Base-by-base conservation (phyloP, 495 filamentous ascomycete species). In the Bryoglossum gracile region DNA sequence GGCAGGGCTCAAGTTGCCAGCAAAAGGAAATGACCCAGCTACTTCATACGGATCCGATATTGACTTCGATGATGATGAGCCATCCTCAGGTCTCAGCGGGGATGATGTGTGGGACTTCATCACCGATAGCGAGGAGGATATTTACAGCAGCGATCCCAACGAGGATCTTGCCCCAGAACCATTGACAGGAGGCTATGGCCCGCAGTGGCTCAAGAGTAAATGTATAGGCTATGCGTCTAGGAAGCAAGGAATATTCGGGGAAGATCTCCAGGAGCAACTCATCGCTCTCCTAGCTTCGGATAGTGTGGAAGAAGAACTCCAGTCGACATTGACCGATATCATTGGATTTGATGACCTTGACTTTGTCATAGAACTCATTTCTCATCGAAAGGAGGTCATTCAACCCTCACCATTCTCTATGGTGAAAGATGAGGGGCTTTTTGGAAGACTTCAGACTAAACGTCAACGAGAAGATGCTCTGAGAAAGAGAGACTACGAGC, bases 41-140 rank as follows among this genome's bases (percentile, higher is more conserved):
- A 14, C 33, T 3, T 21, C 23, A 16, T 60, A 60, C 54, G 57
- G 46, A 24, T 66, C 70, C 40, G 72, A 72, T 42, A 62, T 84
- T 8, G 72, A 78, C 37, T 69, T 84, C 23, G 73, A 84, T 34
- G 74, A 77, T 34, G 69, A 70, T 14, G 57, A 75, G 80, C 73
- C 78, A 26, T 81, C 75, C 0, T 80, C 77, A 2, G 69, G 71
- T 1, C 77, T 73, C 33, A 78, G 78, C 14, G 74, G 79, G 8
- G 84, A 89, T 51, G 86, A 94, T 66, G 77, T 95, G 8, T 97
- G 92, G 92, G 87, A 94, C 62, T 77, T 89, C 30, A 86, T 89
- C 62, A 85, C 79, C 39, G 84, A 87, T 25, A 77, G 68, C 17
- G 56, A 59, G 18, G 59, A 30, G 43, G 66, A 44, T 8, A 55